Evolutionary conservation across 306 rosid species (phyloP).

Genomic region (Carpinus viminea): DNA sequence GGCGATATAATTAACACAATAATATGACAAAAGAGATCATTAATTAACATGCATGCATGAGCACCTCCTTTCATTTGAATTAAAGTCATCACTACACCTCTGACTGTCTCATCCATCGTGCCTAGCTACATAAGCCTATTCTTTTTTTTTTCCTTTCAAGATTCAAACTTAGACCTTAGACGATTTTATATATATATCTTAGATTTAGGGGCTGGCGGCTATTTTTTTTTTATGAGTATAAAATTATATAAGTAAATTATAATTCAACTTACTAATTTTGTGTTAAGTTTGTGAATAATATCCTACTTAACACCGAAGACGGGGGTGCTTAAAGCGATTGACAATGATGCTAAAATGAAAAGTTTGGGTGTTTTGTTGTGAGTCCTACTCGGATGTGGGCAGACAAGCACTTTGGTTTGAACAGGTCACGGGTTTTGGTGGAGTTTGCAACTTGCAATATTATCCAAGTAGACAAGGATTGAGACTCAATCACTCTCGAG

Average conservation of each 20-base stretch:
- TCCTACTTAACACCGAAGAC: not conserved
- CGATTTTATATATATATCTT: too few species aligned
- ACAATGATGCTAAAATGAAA: constrained; percentile 6
- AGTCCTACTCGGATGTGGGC: not conserved
- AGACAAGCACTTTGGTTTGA: not conserved
- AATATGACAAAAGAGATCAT: not conserved
- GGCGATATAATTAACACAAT: not conserved
- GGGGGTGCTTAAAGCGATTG: not conserved
- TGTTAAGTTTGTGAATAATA: too few species aligned
- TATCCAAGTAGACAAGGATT: not conserved
- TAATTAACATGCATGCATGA: not conserved
- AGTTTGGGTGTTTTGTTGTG: not conserved
- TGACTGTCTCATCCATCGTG: not conserved
- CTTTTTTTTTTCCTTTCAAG: not conserved
- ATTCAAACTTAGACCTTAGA: not conserved
- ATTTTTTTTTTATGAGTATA: too few species aligned
- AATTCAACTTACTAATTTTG: too few species aligned
- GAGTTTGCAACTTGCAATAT: not conserved
- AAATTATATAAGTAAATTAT: too few species aligned
- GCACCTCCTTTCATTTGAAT: not conserved
- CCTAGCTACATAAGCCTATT: not conserved
- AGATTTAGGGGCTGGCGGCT: too few species aligned
- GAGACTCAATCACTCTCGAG: not conserved
- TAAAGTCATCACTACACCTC: not conserved
- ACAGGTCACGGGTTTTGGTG: not conserved